Evolutionary conservation across 2,329 filamentous ascomycete genomes (phyloP).

Genomic region (Diaporthe longicolla): DNA sequence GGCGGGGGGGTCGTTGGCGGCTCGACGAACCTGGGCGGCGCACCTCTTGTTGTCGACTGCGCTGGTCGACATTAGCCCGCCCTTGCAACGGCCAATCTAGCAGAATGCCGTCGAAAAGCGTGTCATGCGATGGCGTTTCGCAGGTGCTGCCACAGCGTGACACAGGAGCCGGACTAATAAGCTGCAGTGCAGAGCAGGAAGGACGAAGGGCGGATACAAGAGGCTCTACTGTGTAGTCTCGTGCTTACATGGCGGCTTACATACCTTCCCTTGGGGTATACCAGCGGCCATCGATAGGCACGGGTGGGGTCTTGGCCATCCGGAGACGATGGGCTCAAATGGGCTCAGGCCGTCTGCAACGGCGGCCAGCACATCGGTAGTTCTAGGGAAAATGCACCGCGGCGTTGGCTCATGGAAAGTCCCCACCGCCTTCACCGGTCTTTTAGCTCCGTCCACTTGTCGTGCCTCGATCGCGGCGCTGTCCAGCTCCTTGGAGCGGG

Average conservation of each 20-base stretch:
- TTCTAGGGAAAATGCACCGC: constrained; percentile 23
- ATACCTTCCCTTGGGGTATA: not conserved
- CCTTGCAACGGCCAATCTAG: constrained; percentile 27
- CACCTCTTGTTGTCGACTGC: not conserved
- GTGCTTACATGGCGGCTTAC: constrained; percentile 38
- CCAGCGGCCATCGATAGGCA: constrained; percentile 24
- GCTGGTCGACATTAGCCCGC: constrained; percentile 17
- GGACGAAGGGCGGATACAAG: constrained; percentile 24
- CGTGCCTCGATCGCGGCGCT: constrained; percentile 36
- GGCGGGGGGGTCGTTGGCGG: not conserved
- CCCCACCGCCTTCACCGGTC: constrained; percentile 39
- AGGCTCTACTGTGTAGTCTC: constrained; percentile 25
- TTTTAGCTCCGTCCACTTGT: constrained; percentile 40
- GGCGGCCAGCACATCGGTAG: constrained; percentile 25
- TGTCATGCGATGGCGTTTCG: constrained; percentile 29
- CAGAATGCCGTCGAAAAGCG: constrained; percentile 10
- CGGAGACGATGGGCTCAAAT: constrained; percentile 6
- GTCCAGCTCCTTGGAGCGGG: constrained; percentile 30
- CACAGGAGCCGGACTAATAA: constrained; percentile 22
- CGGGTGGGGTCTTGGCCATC: constrained; percentile 22
- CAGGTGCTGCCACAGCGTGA: constrained; percentile 13
- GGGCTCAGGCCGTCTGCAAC: constrained; percentile 27
- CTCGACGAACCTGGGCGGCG: not conserved
- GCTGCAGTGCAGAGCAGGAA: constrained; percentile 30
- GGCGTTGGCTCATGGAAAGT: constrained; percentile 31